These are phyloP conservation scores for Pestalotiopsis sp. DNA, from an alignment of 2,329 filamentous ascomycete genomes.

Conservation along the genomic window DNA sequence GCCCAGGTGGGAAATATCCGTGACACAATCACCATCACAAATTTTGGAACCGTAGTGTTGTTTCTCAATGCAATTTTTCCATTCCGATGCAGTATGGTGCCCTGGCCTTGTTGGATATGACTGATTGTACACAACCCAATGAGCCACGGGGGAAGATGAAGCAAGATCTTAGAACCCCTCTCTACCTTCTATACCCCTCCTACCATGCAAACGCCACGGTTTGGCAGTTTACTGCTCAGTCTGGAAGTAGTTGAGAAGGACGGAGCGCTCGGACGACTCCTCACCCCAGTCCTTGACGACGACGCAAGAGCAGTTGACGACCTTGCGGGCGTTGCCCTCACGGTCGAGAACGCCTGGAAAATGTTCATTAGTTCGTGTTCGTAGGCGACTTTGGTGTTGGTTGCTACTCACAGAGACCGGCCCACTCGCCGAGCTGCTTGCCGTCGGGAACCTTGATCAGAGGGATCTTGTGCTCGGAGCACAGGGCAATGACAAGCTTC, in stretches of 20 bases:
- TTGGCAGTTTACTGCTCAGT: constrained; percentile 67
- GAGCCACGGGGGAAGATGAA: constrained; percentile 25
- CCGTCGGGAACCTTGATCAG: constrained; percentile 99
- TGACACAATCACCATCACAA: neutral
- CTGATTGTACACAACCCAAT: constrained; percentile 28
- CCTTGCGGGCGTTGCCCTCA: constrained; percentile 99
- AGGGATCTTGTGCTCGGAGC: constrained; percentile 99
- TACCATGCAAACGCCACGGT: constrained; percentile 32
- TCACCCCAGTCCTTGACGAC: constrained; percentile 99
- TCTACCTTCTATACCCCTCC: constrained; percentile 27
- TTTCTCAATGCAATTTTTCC: constrained; percentile 31
- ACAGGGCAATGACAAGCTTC: constrained; percentile 98
- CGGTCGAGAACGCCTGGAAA: constrained; percentile 90
- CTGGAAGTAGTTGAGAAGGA: constrained; percentile 99
- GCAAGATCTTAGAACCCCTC: constrained; percentile 23
- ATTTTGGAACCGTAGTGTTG: neutral
- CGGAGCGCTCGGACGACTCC: constrained; percentile 97
- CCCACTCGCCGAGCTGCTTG: constrained; percentile 99
- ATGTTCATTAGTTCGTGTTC: constrained; percentile 23
- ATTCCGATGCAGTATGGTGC: constrained; percentile 35
- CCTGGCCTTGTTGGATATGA: constrained; percentile 12
- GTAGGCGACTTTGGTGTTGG: neutral
- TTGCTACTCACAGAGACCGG: constrained; percentile 87
- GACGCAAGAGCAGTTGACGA: constrained; percentile 99
- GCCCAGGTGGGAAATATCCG: neutral